Percentiles rank a stretch among this genome's conserved stretches.
phyloP scores from a whole-genome alignment of 495 filamentous ascomycete species.

The Thermothielavioides terrestris region DNA sequence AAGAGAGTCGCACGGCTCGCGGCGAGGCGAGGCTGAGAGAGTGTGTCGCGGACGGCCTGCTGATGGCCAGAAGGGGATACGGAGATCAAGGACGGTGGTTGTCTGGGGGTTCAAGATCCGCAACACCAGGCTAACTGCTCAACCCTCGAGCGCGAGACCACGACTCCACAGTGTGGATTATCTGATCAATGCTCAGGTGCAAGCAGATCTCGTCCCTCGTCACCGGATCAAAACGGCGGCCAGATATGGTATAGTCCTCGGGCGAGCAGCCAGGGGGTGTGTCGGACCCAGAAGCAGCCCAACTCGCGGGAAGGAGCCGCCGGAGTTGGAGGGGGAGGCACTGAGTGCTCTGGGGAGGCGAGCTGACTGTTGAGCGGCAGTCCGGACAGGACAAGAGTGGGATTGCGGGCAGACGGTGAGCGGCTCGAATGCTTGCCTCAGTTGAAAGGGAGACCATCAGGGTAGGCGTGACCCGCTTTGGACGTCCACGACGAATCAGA shows the following conservation, averaged over 20 bases:
- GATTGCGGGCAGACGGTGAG: neutral
- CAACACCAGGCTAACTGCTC: neutral
- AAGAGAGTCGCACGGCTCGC: neutral
- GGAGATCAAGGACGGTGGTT: neutral
- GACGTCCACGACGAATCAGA: conserved; percentile 14
- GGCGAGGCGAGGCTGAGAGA: neutral
- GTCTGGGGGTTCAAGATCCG: neutral
- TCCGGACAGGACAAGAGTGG: too few species aligned
- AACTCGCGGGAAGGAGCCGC: neutral
- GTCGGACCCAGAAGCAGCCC: neutral
- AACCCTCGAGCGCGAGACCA: neutral
- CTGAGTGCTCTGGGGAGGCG: neutral
- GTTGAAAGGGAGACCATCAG: neutral
- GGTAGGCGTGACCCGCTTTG: conserved; percentile 4
- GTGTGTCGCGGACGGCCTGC: neutral
- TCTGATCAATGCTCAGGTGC: conserved; percentile 13
- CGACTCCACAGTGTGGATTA: conserved; percentile 12
- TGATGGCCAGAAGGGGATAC: neutral
- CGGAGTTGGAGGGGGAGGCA: neutral
- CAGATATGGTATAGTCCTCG: too few species aligned
- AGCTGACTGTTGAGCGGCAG: neutral
- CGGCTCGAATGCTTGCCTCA: neutral
- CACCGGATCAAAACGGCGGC: neutral
- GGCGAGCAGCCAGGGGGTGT: neutral
- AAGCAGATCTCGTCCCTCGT: neutral